phyloP scores from a whole-genome alignment of 257 asterid species.

The Solanum chiquidenum region DNA sequence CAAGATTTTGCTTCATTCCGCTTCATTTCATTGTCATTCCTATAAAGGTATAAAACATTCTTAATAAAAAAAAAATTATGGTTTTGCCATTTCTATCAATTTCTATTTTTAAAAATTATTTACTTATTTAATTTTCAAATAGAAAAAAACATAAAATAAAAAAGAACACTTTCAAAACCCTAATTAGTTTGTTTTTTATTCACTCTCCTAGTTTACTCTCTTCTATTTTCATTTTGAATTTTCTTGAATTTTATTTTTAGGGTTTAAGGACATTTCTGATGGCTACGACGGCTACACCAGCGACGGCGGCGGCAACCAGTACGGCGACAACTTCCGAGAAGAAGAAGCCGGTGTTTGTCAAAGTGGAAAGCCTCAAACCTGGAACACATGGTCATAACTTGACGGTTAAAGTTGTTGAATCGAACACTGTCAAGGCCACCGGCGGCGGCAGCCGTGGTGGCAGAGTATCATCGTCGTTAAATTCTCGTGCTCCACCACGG shows the following conservation, averaged over 20 bases:
- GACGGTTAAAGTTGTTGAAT: slow-evolving; percentile 27
- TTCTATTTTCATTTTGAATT: neutral
- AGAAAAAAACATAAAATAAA: neutral
- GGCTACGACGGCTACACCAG: slow-evolving; percentile 14
- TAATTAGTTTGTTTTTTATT: neutral
- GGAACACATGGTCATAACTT: slow-evolving; percentile 36
- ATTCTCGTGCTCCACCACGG: slow-evolving; percentile 10
- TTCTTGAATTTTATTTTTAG: neutral
- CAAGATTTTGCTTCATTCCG: neutral
- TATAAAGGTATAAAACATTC: neutral
- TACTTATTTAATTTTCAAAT: neutral
- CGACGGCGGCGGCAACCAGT: neutral
- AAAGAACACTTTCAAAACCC: neutral
- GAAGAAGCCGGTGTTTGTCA: slow-evolving; percentile 38
- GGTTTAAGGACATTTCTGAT: slow-evolving; percentile 5
- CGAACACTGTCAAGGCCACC: slow-evolving; percentile 16
- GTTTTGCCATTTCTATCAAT: neutral
- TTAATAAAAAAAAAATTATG: neutral
- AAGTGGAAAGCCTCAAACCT: slow-evolving; percentile 27
- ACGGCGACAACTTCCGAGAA: slow-evolving; percentile 4
- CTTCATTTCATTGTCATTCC: neutral
- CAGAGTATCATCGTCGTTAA: slow-evolving; percentile 7
- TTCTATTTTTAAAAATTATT: neutral
- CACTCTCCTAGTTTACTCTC: neutral
- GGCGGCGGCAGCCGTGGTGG: slow-evolving; percentile 2